phyloP scores from a whole-genome alignment of 2,329 filamentous ascomycete species.

The Penicillium crustosum region DNA sequence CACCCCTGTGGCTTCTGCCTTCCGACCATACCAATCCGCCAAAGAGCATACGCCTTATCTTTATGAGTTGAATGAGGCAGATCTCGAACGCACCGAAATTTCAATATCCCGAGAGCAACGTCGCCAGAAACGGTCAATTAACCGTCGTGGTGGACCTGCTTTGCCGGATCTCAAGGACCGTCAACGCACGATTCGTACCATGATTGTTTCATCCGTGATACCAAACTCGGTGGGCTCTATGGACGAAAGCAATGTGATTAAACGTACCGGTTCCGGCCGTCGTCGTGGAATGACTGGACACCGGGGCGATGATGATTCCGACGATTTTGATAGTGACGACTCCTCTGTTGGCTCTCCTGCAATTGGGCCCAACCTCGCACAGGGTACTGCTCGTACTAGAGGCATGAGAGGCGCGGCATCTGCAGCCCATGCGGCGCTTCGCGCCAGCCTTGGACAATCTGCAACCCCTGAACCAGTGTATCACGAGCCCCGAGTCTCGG shows the following conservation, averaged over 20 bases:
- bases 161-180: conserved; percentile 95
- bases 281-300: conserved; percentile 61
- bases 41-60: conserved; percentile 93
- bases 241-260: conserved; percentile 85
- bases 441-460: conserved; percentile 71
- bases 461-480: conserved; percentile 79
- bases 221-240: conserved; percentile 78
- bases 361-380: conserved; percentile 62
- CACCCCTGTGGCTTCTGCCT: conserved; percentile 77
- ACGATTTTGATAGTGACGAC: conserved; percentile 89
- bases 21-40: conserved; percentile 85
- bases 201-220: conserved; percentile 88
- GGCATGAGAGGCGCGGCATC: conserved; percentile 86
- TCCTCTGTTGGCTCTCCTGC: conserved; percentile 84
- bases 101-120: conserved; percentile 92
- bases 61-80: conserved; percentile 88
- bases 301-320: conserved; percentile 69
- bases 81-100: conserved; percentile 85
- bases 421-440: conserved; percentile 82
- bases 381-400: conserved; percentile 79
- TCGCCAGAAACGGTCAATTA: conserved; percentile 91
- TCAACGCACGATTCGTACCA: conserved; percentile 86
- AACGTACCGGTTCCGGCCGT: conserved; percentile 66
- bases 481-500: conserved; percentile 70
- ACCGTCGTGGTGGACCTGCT: conserved; percentile 85